Evolutionary conservation across 2,329 filamentous ascomycete species (phyloP).

Genomic region (Fusarium sp.): DNA sequence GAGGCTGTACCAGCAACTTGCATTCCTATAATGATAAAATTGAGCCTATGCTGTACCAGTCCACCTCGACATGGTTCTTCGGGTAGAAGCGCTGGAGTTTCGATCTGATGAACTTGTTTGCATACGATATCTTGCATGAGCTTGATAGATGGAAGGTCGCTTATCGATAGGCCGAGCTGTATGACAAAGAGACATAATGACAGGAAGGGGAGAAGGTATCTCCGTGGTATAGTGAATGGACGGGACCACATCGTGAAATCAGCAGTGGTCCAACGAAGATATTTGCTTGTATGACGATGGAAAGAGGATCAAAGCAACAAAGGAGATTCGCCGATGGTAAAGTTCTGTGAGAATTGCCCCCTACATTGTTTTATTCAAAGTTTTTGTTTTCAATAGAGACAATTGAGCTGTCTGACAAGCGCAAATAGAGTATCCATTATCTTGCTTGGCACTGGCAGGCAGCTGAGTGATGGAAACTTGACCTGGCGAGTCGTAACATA

Average conservation of each 20-base stretch:
- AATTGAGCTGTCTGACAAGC: slow-evolving; percentile 2
- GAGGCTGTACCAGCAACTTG: slow-evolving; percentile 38
- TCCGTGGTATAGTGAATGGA: slow-evolving; percentile 22
- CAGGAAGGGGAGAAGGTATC: slow-evolving; percentile 39
- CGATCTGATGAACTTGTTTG: slow-evolving; percentile 17
- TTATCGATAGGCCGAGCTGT: slow-evolving; percentile 42
- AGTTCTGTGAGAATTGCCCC: neutral
- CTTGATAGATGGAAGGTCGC: slow-evolving; percentile 37
- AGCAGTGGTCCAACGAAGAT: neutral
- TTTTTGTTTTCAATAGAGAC: slow-evolving; percentile 5
- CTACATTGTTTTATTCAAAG: slow-evolving; percentile 1
- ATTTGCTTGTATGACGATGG: neutral
- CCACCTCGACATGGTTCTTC: slow-evolving; percentile 34
- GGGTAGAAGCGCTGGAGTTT: slow-evolving; percentile 15
- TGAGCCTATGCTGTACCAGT: slow-evolving; percentile 40
- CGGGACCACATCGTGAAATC: slow-evolving; percentile 22
- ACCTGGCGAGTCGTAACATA: neutral
- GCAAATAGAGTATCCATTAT: slow-evolving; percentile 2
- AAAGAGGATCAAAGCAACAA: neutral
- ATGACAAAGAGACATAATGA: slow-evolving; percentile 39
- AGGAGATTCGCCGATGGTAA: neutral
- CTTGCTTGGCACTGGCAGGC: slow-evolving; percentile 1
- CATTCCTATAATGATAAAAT: slow-evolving; percentile 34
- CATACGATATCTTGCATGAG: slow-evolving; percentile 44
- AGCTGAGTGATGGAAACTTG: neutral